Base-by-base conservation (phyloP, 1,139 yeast species). In the Zygosaccharomyces pseudobailii region DNA sequence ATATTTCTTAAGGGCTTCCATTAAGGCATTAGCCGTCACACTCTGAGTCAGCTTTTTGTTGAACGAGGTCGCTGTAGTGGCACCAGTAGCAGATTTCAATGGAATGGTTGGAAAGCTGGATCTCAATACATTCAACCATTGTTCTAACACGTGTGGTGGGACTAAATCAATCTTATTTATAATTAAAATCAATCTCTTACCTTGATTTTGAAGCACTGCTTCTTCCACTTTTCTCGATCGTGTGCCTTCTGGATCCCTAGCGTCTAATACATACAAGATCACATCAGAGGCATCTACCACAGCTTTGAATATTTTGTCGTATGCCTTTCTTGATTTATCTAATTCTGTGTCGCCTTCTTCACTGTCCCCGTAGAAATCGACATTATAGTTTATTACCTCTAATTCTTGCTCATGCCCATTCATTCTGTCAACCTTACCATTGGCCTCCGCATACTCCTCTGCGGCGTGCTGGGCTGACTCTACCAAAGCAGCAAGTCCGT, bases 191-290 rank as follows among this genome's bases (percentile, higher is more conserved):
- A 94, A 75, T 65, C 97, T 80, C 70, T 92, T 92, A 50, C 87
- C 87, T 53, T 81, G 84, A 57, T 82, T 79, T 61, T 86, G 85
- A 53, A 90, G 71, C 34, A 92, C 90, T 1, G 95, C 87, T 64
- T 87, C 85, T 72, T 92, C 99, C 34, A 92, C 94, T 64, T 81
- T 87, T 65, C 82, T 80, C 9, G 97, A 89, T 65, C 99, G 80
- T 4, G 98, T 92, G 30, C 90, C 82, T 67, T 87, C 96, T 45
- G 99, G 98, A 69, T 92, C 97, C 68, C 99, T 82, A 3, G 99
- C 96, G 70, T 92, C 99, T 62, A 92, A 73, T 21, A 92, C 97
- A 60, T 94, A 92, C 48, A 92, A 74, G 25, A 92, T 75, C 49
- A 92, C 97, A 68, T 90, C 97, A 1, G 96, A 75, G 25, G 89